These are phyloP conservation scores for Diaporthe helianthi DNA, from an alignment of 2,329 filamentous ascomycete genomes.

Conservation along the genomic window DNA sequence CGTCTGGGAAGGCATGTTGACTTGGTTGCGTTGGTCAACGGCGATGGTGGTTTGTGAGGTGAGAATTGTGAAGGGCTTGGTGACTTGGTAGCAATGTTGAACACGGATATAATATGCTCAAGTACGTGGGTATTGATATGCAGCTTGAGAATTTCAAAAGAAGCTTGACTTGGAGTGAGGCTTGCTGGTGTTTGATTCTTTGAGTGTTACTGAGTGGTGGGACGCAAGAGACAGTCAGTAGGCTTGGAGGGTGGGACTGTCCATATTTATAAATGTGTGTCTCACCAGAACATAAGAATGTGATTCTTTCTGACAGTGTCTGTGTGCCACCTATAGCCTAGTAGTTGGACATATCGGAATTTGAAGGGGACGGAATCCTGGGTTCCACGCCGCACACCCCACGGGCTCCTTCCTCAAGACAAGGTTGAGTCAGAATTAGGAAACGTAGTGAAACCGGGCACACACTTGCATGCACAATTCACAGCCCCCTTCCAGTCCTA, in stretches of 20 bases:
- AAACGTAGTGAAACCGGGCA: constrained; percentile 6
- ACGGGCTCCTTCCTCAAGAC: background rate
- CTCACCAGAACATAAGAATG: background rate
- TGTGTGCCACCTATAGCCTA: background rate
- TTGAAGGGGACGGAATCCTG: background rate
- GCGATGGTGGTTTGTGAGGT: background rate
- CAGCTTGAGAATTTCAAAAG: too few species aligned
- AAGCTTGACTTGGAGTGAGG: background rate
- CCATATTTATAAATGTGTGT: constrained; percentile 29
- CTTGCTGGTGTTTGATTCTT: background rate
- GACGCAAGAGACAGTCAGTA: background rate
- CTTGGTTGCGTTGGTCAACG: background rate
- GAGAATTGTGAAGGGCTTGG: background rate
- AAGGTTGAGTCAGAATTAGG: background rate
- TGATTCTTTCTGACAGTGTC: background rate
- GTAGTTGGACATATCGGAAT: background rate
- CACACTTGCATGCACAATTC: background rate
- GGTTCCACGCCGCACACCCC: background rate
- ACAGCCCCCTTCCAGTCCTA: constrained; percentile 9
- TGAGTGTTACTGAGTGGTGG: constrained; percentile 1
- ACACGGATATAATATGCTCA: background rate
- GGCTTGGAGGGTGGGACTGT: background rate
- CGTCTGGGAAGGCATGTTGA: constrained; percentile 37
- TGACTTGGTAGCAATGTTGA: background rate
- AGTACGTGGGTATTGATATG: too few species aligned